These are phyloP conservation scores for Salisapilia sapeloensis DNA, from an alignment of 352 stramenopile genomes.

Conservation along the genomic window DNA sequence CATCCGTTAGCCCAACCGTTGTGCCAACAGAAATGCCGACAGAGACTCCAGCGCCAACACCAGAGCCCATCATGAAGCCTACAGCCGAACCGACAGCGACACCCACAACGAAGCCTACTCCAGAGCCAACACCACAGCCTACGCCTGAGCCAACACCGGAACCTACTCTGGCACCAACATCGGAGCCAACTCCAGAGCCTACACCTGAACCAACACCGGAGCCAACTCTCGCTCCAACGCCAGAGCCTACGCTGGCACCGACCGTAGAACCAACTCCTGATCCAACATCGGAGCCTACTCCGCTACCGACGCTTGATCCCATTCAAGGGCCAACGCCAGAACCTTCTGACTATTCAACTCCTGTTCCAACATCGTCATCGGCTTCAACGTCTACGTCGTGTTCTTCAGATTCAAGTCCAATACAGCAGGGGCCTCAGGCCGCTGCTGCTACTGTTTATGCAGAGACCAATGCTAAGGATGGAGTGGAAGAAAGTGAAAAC, in stretches of 20 bases:
- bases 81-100: not conserved
- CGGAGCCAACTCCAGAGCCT: not conserved
- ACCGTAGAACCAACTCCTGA: not conserved
- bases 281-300: not conserved
- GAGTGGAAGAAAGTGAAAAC: too few species aligned
- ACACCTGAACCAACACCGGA: constrained; percentile 1
- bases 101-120: constrained; percentile 1
- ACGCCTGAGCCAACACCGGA: constrained; percentile 1
- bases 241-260: not conserved
- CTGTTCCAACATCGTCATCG: too few species aligned
- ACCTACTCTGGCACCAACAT: constrained; percentile 1
- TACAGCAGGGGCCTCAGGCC: too few species aligned
- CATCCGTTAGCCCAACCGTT: too few species aligned
- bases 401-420: too few species aligned
- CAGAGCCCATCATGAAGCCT: constrained; percentile 1
- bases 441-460: too few species aligned
- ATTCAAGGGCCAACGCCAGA: too few species aligned
- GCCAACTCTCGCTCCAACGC: constrained; percentile 1
- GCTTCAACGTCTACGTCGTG: too few species aligned
- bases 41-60: constrained; percentile 1
- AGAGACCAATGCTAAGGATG: too few species aligned
- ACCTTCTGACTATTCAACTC: too few species aligned
- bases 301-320: constrained; percentile 1
- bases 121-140: not conserved
- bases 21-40: too few species aligned